Evolutionary conservation across 2,329 filamentous ascomycete species (phyloP).

Genomic region (Knoxdaviesia capensis): DNA sequence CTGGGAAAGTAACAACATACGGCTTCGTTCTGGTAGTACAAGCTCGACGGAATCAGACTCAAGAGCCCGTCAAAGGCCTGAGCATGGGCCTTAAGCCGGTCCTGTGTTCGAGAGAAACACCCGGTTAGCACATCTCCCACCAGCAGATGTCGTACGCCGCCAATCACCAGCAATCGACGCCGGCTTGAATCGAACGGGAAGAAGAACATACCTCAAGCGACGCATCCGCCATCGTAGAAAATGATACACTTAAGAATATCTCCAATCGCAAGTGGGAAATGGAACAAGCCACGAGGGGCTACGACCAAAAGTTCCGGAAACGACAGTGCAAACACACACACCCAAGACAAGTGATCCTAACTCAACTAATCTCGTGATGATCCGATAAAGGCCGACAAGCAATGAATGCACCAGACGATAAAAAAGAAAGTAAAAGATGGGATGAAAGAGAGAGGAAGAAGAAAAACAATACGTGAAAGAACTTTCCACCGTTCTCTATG

Average conservation of each 20-base stretch:
- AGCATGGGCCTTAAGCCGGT: constrained; percentile 36
- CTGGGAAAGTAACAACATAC: no score
- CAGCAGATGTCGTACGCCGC: background rate
- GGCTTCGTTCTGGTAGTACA: constrained; percentile 80
- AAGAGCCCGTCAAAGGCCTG: constrained; percentile 73
- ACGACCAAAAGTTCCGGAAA: constrained; percentile 1
- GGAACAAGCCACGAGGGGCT: constrained; percentile 1
- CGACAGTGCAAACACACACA: background rate
- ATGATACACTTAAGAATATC: background rate
- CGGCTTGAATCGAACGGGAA: background rate
- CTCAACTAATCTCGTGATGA: no score
- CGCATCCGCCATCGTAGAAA: constrained; percentile 8
- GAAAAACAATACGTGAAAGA: background rate
- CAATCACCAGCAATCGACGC: background rate
- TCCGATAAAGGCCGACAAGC: no score
- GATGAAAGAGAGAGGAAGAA: background rate
- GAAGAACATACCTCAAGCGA: constrained; percentile 9
- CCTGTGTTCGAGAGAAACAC: constrained; percentile 14
- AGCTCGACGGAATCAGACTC: constrained; percentile 73
- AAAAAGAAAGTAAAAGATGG: constrained; percentile 1
- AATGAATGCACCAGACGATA: no score
- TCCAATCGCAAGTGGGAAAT: background rate
- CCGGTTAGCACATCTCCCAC: constrained; percentile 2
- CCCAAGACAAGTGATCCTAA: background rate
- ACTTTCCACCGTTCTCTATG: background rate